Conservation (phyloP, 1,284 basidiomycete species). For the Erythrobasidium hasegawianum region DNA sequence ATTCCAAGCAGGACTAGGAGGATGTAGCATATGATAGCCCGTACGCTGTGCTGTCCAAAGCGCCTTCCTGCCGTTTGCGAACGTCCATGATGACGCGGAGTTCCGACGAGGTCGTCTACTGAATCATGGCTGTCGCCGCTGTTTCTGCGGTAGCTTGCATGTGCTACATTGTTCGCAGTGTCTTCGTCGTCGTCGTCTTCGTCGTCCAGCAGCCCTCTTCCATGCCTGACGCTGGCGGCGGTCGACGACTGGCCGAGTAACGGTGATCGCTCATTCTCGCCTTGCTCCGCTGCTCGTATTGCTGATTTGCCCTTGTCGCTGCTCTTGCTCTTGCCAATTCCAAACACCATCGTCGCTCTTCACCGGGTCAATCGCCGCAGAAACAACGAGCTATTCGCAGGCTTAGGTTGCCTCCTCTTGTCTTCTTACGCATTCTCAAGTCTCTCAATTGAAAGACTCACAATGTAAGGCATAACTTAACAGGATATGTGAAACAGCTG, state of each 20-base stretch:
- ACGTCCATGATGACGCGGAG: conserved; percentile 3
- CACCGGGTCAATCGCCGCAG: too few species aligned
- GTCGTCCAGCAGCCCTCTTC: conserved; percentile 29
- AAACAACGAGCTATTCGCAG: too few species aligned
- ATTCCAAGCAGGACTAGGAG: conserved; percentile 32
- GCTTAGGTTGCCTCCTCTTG: too few species aligned
- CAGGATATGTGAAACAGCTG: too few species aligned
- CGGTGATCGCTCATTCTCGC: neutral
- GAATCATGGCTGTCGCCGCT: conserved; percentile 3
- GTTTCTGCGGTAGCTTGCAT: neutral
- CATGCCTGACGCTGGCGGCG: conserved; percentile 24
- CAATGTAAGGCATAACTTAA: too few species aligned
- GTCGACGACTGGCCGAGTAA: neutral
- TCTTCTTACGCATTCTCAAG: too few species aligned
- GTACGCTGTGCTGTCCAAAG: neutral
- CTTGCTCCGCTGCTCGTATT: neutral
- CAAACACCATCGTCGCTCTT: neutral
- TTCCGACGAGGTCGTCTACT: conserved; percentile 17
- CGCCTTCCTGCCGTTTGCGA: neutral
- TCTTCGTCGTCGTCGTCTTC: conserved; percentile 20
- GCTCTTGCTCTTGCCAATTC: neutral
- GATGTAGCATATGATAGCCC: conserved; percentile 25
- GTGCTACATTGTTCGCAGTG: neutral
- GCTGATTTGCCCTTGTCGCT: neutral
- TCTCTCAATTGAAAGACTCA: too few species aligned